phyloP scores from a whole-genome alignment of 1,284 basidiomycete species.

The Agaricales sp. region DNA sequence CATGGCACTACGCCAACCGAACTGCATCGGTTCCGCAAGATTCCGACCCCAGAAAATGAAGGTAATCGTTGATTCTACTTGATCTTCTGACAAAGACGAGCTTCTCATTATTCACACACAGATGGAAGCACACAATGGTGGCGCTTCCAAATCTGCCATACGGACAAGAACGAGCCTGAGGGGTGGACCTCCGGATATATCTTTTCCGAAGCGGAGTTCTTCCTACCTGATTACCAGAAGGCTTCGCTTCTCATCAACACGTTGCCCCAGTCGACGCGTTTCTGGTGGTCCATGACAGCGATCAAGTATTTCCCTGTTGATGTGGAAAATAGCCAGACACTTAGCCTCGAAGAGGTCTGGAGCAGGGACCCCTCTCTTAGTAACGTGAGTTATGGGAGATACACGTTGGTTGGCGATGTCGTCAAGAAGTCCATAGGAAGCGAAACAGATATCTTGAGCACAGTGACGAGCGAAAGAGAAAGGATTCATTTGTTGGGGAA shows the following conservation, averaged over 20 bases:
- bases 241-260: background rate
- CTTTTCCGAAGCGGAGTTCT: background rate
- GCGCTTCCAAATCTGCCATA: background rate
- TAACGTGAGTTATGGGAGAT: background rate
- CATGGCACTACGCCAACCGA: background rate
- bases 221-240: background rate
- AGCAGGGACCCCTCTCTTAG: background rate
- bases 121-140: background rate
- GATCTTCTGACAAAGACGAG: background rate
- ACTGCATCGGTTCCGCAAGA: background rate
- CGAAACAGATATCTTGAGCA: background rate
- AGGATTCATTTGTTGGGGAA: background rate
- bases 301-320: background rate
- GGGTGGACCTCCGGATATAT: background rate
- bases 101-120: background rate
- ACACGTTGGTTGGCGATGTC: background rate
- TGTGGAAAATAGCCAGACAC: background rate
- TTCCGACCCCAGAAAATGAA: background rate
- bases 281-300: background rate
- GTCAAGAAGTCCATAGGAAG: background rate
- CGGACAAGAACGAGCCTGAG: background rate
- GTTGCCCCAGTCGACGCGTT: background rate
- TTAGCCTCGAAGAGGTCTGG: background rate
- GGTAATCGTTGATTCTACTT: background rate
- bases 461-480: background rate